Evolutionary conservation across 169 alveolate genomes (phyloP).

Genomic region (Eimeria falciformis): DNA sequence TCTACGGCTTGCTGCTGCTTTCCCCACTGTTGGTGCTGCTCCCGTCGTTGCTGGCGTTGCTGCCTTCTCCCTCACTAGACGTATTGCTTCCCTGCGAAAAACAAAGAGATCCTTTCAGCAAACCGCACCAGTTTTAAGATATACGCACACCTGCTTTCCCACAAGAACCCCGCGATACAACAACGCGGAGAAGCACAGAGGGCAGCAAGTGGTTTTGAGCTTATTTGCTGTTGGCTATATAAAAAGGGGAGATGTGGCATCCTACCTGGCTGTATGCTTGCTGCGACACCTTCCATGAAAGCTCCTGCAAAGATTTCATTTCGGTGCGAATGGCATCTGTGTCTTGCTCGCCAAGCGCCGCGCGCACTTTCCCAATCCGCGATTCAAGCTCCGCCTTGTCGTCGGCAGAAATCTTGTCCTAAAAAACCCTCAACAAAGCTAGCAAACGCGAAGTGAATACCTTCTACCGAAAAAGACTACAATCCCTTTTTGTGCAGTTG

Average conservation of each 20-base stretch:
- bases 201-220: neutral
- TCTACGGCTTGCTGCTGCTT: slow-evolving; percentile 8
- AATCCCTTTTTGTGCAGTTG: neutral
- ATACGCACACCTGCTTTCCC: neutral
- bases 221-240: neutral
- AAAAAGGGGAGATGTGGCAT: neutral
- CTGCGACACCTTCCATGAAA: slow-evolving; percentile 94
- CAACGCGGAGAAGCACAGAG: neutral
- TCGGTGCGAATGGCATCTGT: slow-evolving; percentile 89
- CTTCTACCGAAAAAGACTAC: neutral
- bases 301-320: slow-evolving; percentile 92
- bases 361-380: slow-evolving; percentile 86
- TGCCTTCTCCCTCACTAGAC: neutral
- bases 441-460: no score
- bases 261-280: slow-evolving; percentile 87
- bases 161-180: neutral
- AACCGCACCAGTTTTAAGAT: neutral
- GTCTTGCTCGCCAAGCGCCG: slow-evolving; percentile 88
- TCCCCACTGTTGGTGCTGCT: neutral
- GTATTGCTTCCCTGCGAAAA: neutral
- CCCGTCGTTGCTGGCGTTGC: neutral
- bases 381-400: slow-evolving; percentile 90
- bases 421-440: neutral
- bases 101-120: neutral
- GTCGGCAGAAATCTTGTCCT: slow-evolving; percentile 90